Conservation (phyloP, 1,284 basidiomycete genomes). For the Rhodotorula sp. region DNA sequence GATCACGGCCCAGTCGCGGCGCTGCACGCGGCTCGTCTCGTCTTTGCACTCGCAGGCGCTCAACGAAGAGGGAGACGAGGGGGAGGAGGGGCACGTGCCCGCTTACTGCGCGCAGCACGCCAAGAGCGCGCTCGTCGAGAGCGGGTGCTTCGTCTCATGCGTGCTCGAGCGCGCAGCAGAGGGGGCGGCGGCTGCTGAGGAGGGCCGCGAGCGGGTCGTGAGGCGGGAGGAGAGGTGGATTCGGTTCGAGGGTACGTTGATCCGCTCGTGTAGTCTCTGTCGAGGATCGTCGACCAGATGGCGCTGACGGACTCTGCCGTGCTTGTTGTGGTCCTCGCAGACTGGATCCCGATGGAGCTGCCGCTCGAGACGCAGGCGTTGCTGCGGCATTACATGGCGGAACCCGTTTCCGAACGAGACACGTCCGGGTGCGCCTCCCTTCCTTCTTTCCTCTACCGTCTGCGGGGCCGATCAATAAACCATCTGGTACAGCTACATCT, state of each 20-base stretch:
- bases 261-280: too few relatives aligned
- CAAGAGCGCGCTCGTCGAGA: conserved; percentile 36
- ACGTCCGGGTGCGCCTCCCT: conserved; percentile 24
- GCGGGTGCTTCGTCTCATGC: conserved; percentile 26
- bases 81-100: conserved; percentile 2
- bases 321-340: not conserved
- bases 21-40: conserved; percentile 35
- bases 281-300: too few relatives aligned
- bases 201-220: not conserved
- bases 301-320: not conserved
- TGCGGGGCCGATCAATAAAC: too few relatives aligned
- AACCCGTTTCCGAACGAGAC: conserved; percentile 24
- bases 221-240: conserved; percentile 20
- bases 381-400: conserved; percentile 40
- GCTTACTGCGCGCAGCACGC: conserved; percentile 43
- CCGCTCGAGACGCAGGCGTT: conserved; percentile 37
- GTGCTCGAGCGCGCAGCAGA: too few relatives aligned
- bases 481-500: conserved; percentile 31
- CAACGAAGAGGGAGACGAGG: not conserved
- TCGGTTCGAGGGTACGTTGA: conserved; percentile 26
- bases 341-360: conserved; percentile 27
- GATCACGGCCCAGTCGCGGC: conserved; percentile 32
- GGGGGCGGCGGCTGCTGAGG: not conserved
- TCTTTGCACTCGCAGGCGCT: not conserved
- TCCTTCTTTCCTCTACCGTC: not conserved